Base-by-base conservation (phyloP, 192 early-diverging fungal genomes). In the Backusella circina region DNA sequence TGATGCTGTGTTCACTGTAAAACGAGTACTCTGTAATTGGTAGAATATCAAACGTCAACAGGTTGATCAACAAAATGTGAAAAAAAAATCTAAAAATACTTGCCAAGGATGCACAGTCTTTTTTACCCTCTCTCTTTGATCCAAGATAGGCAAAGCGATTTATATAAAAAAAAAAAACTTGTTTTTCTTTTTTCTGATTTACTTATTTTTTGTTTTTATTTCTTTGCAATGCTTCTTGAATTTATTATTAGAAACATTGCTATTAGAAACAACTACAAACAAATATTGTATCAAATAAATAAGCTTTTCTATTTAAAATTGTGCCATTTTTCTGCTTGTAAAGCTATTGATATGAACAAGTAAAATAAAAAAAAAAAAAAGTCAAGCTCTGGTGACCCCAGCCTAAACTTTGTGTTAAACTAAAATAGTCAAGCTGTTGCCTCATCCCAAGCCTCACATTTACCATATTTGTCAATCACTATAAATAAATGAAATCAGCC, bases 401-500 rank as follows among this genome's bases (percentile, higher is more conserved):
- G 51, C 51, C 51, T 47, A 47, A 57, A 57, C 2, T 57, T 57
- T 57, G 51, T 12, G 51, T 57, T 51, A 18, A 57, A 26, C 51
- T 26, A 23, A 26, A 61, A 57, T 26, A 61, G 54, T 28, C 8
- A 57, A 61, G n/a, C 18, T 28, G 21, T 61, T 61, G 54, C 54
- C 26, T 61, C 54, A 21, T 61, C 54, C 54, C 54, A 61, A 61
- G 54, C 54, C 54, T 61, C 54, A 61, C 23, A 61, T 61, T 61
- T 61, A 13, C 54, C 9, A 28, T 12, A 61, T 28, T 12, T 61
- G 54, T 61, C n/a, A 26, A 61, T 61, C 12, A 13, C 54, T 61
- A 61, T 61, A 61, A 61, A 61, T 23, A 61, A 61, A 61, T 28
- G 26, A 61, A 61, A 57, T 57, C 51, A 57, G 51, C 51, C 51